phyloP scores from a whole-genome alignment of 148 eudicot genomes.

The Vaccinium darrowii region DNA sequence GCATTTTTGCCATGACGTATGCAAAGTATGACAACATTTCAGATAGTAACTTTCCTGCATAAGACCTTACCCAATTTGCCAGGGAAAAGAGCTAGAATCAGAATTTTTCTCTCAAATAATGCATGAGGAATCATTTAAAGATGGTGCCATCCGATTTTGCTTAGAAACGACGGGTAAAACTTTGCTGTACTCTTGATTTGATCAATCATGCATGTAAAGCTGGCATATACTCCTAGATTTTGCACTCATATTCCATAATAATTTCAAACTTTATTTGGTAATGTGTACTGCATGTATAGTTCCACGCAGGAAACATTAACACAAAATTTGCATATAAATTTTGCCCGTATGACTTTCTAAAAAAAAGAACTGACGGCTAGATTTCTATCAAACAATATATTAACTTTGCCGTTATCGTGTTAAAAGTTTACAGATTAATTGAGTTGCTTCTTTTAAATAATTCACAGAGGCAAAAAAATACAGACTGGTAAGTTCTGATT shows the following conservation, averaged over 20 bases:
- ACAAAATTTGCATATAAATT: too few species aligned
- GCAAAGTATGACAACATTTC: not conserved
- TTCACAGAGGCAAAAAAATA: too few species aligned
- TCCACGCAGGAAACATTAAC: too few species aligned
- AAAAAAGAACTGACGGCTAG: too few species aligned
- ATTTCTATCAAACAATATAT: too few species aligned
- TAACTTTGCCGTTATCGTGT: too few species aligned
- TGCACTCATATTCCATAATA: not conserved
- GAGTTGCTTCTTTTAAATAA: too few species aligned
- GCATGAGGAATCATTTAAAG: conserved; percentile 3
- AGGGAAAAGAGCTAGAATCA: not conserved
- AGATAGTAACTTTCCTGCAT: not conserved
- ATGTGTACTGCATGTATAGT: not conserved
- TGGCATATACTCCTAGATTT: not conserved
- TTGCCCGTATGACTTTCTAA: too few species aligned
- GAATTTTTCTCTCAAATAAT: conserved; percentile 4
- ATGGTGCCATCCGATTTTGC: not conserved
- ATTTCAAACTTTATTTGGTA: not conserved
- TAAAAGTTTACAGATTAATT: too few species aligned
- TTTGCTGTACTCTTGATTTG: not conserved
- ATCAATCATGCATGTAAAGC: not conserved
- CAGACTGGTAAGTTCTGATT: too few species aligned
- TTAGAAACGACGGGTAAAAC: not conserved
- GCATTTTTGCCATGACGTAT: not conserved
- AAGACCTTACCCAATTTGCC: not conserved